Percentiles rank a stretch among this genome's conserved stretches.
Conservation (phyloP, 768 basidiomycete species). For the Phylloporus sp. region DNA sequence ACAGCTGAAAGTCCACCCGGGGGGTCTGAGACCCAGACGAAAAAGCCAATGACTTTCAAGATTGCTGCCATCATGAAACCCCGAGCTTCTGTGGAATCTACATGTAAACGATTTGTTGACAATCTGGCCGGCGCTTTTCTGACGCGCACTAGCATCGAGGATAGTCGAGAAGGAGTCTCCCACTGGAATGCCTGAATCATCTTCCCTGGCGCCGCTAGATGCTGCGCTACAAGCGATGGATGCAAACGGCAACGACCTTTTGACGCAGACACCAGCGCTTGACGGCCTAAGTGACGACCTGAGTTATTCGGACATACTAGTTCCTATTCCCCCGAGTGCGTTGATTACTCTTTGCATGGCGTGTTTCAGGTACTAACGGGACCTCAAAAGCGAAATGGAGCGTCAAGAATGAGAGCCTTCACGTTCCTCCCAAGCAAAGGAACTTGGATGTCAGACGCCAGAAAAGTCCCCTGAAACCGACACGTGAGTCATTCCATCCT, state of each 20-base stretch:
- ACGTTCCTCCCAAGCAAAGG: background rate
- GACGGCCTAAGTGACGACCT: background rate
- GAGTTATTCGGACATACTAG: background rate
- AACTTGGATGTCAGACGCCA: background rate
- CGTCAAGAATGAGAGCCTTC: background rate
- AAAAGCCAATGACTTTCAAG: background rate
- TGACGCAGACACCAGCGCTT: background rate
- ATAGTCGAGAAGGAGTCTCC: background rate
- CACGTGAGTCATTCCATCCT: conserved; percentile 7
- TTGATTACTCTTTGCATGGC: background rate
- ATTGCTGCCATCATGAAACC: background rate
- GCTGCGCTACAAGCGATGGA: conserved; percentile 6
- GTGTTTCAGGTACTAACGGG: background rate
- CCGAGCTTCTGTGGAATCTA: background rate
- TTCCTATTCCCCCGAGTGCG: background rate
- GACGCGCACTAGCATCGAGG: conserved; percentile 2
- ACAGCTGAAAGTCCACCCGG: conserved; percentile 4
- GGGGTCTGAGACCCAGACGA: conserved; percentile 11
- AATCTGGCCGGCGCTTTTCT: background rate
- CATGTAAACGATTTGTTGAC: conserved; percentile 4
- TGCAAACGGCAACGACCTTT: background rate
- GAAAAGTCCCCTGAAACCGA: background rate
- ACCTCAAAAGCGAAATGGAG: background rate
- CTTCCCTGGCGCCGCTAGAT: conserved; percentile 15
- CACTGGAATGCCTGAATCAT: conserved; percentile 4